phyloP scores from a whole-genome alignment of 2,329 filamentous ascomycete species.

The Aspergillus ibericus region DNA sequence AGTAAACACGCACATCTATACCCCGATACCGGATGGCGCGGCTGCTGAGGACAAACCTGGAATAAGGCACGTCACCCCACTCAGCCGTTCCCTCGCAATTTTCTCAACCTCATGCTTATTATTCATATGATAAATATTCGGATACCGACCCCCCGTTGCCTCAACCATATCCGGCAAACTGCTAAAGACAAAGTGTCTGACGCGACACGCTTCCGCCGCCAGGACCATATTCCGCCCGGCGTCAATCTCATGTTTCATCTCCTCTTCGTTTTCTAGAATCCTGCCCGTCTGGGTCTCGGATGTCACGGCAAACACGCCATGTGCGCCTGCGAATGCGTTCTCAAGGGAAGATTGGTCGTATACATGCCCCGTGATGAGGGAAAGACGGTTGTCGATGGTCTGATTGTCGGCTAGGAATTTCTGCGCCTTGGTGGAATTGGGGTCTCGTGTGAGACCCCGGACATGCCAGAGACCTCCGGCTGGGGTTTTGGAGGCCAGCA shows the following conservation, averaged over 20 bases:
- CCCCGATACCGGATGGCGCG: background rate
- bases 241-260: conserved; percentile 20
- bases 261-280: conserved; percentile 15
- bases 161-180: conserved; percentile 18
- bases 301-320: conserved; percentile 23
- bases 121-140: conserved; percentile 17
- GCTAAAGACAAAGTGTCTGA: conserved; percentile 21
- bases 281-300: conserved; percentile 7
- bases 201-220: conserved; percentile 14
- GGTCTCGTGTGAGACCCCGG: conserved; percentile 17
- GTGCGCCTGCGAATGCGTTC: conserved; percentile 13
- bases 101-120: conserved; percentile 18
- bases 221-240: conserved; percentile 19
- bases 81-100: conserved; percentile 12
- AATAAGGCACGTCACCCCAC: conserved; percentile 14
- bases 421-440: conserved; percentile 6
- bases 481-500: conserved; percentile 1
- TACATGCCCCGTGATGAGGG: conserved; percentile 10
- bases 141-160: conserved; percentile 11
- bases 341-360: conserved; percentile 9
- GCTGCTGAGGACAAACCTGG: conserved; percentile 15
- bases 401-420: background rate
- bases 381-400: conserved; percentile 7
- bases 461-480: conserved; percentile 5
- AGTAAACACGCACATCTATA: background rate